Evolutionary conservation across 2,329 filamentous ascomycete species (phyloP), one percentile per base, ranked within the genome.

Genomic region (Paecilomyces variotii): DNA sequence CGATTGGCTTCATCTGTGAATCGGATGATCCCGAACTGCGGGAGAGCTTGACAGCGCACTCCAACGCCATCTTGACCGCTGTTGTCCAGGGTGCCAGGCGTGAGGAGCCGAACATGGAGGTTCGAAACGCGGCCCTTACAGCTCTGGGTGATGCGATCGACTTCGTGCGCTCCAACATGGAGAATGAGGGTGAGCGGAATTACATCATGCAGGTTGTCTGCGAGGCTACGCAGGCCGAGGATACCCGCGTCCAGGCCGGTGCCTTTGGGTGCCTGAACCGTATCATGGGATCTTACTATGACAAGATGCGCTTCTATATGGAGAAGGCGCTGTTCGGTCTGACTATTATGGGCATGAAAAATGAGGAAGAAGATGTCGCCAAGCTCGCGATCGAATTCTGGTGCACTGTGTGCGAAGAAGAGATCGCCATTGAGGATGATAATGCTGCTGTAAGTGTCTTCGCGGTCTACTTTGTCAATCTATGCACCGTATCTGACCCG

Each of bases 161-260:
- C 76, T 99, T 99, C 71, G 93, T 99, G 59, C 86, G 91, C 65
- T 95, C 91, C 78, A 99, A 99, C 80, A 99, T 99, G 77, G 95
- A 97, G 78, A 94, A 97, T 70, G 94, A 99, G 78, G 94, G 93
- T 69, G 94, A 99, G 82, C 88, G 94, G 67, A 99, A 99, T 80
- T 99, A 97, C 81, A 99, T 99, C 72, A 99, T 99, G 94, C 94
- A 99, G 80, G 94, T 99, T 65, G 91, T 99, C 70, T 99, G 94
- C 79, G 94, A 99, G 81, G 94, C 94, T 67, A 99, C 94, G 57
- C 94, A 99, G 79, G 91, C 93, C 67, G 83, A 89, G 0, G 94
- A 99, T 75, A 85, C 84, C 60, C 86, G 91, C 72, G 95, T 99
- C 75, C 92, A 97, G 77, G 91, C 96, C 74, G 92, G 91, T 61